A percentile compares a stretch with the other conserved stretches of the same genome.
phyloP scores from a whole-genome alignment of 495 filamentous ascomycete species.

The Hypoxylon crocopeplum region DNA sequence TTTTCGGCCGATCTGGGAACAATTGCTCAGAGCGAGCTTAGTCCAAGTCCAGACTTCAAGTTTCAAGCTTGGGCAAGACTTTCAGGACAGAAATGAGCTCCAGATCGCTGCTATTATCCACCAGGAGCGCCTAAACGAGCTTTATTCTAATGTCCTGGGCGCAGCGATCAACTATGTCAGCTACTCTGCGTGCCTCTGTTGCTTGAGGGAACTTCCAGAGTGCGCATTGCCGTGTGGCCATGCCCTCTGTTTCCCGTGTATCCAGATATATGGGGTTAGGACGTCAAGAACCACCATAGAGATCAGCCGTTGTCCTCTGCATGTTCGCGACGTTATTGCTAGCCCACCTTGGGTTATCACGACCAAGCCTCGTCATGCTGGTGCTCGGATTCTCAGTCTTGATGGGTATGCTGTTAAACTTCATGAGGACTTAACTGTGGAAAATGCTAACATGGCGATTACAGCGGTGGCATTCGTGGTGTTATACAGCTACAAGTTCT shows the following conservation, averaged over 20 bases:
- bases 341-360: constrained; percentile 47
- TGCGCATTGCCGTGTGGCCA: constrained; percentile 65
- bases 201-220: constrained; percentile 58
- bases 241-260: constrained; percentile 59
- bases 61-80: constrained; percentile 37
- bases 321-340: constrained; percentile 36
- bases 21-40: constrained; percentile 38
- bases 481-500: constrained; percentile 58
- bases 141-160: constrained; percentile 38
- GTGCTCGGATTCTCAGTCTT: constrained; percentile 60
- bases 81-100: constrained; percentile 34
- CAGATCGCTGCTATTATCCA: constrained; percentile 37
- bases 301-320: constrained; percentile 45
- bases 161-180: constrained; percentile 38
- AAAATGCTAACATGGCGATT: neutral
- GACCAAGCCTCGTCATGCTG: constrained; percentile 54
- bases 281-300: constrained; percentile 40
- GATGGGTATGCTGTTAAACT: constrained; percentile 52
- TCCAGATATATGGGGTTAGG: constrained; percentile 39
- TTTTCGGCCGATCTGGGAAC: constrained; percentile 43
- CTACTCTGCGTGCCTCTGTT: constrained; percentile 59
- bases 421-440: neutral
- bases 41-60: constrained; percentile 33
- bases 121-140: constrained; percentile 37
- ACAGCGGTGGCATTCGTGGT: constrained; percentile 57